Evolutionary conservation across 345 rosid species (phyloP), one percentile per base, ranked within the genome.

Genomic region (Hypericum perforatum): DNA sequence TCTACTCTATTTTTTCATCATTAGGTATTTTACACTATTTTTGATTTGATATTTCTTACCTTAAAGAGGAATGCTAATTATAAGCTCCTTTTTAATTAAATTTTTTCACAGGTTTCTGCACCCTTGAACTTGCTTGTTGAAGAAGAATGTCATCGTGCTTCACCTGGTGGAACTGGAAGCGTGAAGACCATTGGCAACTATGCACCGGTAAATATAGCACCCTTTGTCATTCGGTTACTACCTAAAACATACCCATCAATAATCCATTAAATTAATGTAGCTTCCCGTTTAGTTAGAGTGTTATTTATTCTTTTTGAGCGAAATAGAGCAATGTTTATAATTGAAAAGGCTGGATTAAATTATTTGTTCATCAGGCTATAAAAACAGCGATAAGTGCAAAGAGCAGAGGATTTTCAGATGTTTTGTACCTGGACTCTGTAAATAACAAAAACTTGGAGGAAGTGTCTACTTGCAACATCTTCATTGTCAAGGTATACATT

Each of bases 401-500:
- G 68, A 63, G 45, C 68, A 75, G 77, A 54, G 95, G 97, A 52
- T 84, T 82, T 62, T 80, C 89, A 8, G 95, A 90, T 66, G 91
- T 84, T 40, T 39, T 90, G 63, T 91, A 81, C 65, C 92, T 91
- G n/a, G 98, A 87, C 60, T 76, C 95, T 0, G 74, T 72, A 32
- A 67, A 70, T 40, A 73, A 67, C 60, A 81, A 80, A 57, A 56
- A 82, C 49, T 9, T 91, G 45, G 96, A 91, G 72, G 98, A 91
- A 63, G 94, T 80, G 11, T 87, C 98, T 62, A 74, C 95, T 57
- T 76, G 92, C 62, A 90, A 86, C 63, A 76, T 91, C 50, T 91
- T 91, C 63, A 42, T 85, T 29, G 82, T 79, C 6, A 91, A 87
- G 95, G 98, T 82, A 57, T 2, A 0, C 32, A 9, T 45, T 45